Evolutionary conservation across 2,329 filamentous ascomycete genomes (phyloP).

Genomic region (Lasiodiplodia gonubiensis): DNA sequence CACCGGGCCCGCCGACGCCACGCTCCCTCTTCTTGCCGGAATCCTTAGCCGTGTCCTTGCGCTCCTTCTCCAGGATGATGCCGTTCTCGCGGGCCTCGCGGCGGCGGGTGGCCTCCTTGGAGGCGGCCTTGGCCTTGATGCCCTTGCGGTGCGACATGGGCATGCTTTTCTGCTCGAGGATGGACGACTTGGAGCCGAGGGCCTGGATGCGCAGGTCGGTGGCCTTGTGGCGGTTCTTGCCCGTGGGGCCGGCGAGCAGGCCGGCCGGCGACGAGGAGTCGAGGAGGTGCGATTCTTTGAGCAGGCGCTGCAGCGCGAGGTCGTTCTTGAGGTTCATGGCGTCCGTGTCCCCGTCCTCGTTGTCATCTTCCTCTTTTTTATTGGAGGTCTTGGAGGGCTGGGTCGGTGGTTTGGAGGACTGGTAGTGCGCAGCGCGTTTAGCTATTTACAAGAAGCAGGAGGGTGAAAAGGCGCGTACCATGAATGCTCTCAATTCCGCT

Average conservation of each 20-base stretch:
- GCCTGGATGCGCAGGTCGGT: conserved; percentile 82
- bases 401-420: conserved; percentile 57
- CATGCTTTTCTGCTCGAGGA: conserved; percentile 83
- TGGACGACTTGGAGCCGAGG: conserved; percentile 76
- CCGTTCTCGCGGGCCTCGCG: conserved; percentile 87
- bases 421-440: conserved; percentile 37
- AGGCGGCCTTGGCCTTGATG: conserved; percentile 71
- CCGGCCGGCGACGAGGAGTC: conserved; percentile 59
- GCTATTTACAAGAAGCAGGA: neutral
- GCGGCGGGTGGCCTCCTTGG: conserved; percentile 73
- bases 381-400: conserved; percentile 32
- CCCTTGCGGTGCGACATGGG: conserved; percentile 85
- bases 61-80: conserved; percentile 75
- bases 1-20: conserved; percentile 74
- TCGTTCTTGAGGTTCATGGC: conserved; percentile 82
- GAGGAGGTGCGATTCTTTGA: conserved; percentile 90
- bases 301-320: conserved; percentile 85
- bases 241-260: conserved; percentile 56
- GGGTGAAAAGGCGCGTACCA: conserved; percentile 57
- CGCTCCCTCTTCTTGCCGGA: conserved; percentile 56
- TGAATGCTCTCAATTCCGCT: conserved; percentile 77
- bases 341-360: conserved; percentile 63
- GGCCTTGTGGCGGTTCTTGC: conserved; percentile 79
- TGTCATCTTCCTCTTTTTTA: conserved; percentile 40
- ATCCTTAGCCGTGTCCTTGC: conserved; percentile 43